Evolutionary conservation across 2,329 filamentous ascomycete genomes (phyloP).

Genomic region (Pestalotiopsis sp.): DNA sequence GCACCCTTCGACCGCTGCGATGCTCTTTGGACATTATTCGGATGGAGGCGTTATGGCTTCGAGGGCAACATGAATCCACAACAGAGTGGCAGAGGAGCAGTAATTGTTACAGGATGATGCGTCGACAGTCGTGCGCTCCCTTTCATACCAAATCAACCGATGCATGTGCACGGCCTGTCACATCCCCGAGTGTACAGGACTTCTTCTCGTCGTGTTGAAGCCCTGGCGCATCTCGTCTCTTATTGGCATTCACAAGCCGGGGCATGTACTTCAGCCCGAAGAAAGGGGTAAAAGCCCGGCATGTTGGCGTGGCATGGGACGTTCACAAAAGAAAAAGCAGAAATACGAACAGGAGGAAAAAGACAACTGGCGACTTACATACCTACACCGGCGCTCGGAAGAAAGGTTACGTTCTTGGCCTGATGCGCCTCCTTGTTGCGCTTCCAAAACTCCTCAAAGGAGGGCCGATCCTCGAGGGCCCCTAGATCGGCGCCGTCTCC

Average conservation of each 20-base stretch:
- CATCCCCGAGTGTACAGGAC: no score
- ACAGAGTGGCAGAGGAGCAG: no score
- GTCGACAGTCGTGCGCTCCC: no score
- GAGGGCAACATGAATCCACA: no score
- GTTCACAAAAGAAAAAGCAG: background rate
- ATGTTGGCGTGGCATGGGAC: background rate
- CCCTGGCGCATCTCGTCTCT: background rate
- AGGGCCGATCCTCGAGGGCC: slow-evolving; percentile 6
- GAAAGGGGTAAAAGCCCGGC: background rate
- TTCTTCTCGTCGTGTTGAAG: no score
- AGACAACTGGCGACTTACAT: background rate
- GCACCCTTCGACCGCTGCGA: no score
- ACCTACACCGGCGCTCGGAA: slow-evolving; percentile 5
- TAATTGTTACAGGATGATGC: no score
- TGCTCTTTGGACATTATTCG: no score
- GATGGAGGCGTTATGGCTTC: no score
- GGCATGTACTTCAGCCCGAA: background rate
- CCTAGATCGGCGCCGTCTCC: background rate
- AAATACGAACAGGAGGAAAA: background rate
- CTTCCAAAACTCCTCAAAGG: slow-evolving; percentile 16
- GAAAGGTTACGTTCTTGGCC: slow-evolving; percentile 4
- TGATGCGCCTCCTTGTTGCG: slow-evolving; percentile 7
- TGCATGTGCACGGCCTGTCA: no score
- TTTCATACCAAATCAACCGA: no score
- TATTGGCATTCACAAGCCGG: background rate